phyloP scores from a whole-genome alignment of 495 filamentous ascomycete genomes.

The Thozetella sp. region DNA sequence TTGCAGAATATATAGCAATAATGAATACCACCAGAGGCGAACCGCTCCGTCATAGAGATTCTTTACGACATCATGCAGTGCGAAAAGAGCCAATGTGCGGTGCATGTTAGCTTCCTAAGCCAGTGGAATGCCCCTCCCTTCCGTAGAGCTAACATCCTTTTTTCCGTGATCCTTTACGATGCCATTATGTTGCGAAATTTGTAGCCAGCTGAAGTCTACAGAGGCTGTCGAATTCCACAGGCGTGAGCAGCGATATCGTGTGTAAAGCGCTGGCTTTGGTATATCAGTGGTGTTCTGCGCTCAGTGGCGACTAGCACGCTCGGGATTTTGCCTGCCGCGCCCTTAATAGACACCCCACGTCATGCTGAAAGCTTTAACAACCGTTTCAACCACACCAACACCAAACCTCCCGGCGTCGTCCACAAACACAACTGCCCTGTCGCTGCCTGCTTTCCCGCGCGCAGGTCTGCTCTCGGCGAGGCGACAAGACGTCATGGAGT shows the following conservation, averaged over 20 bases:
- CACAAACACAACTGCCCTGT: no score
- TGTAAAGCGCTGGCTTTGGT: no score
- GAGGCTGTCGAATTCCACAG: no score
- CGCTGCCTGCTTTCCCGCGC: no score
- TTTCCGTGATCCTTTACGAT: not conserved
- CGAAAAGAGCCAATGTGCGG: no score
- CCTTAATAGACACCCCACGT: not conserved
- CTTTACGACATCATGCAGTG: no score
- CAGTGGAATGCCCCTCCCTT: not conserved
- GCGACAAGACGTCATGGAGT: not conserved
- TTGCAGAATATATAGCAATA: not conserved
- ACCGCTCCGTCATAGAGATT: not conserved
- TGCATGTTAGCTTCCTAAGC: not conserved
- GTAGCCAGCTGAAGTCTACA: no score
- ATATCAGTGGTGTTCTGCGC: conserved; percentile 1
- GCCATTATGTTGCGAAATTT: not conserved
- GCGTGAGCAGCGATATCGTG: no score
- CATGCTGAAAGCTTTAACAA: not conserved
- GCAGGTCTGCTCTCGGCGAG: no score
- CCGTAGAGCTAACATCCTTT: no score
- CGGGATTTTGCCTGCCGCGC: not conserved
- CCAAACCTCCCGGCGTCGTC: no score
- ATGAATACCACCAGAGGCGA: not conserved
- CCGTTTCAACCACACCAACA: not conserved
- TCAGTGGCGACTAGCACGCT: not conserved